Evolutionary conservation across 2,329 filamentous ascomycete species (phyloP).

Genomic region (Cyphellophora europaea): DNA sequence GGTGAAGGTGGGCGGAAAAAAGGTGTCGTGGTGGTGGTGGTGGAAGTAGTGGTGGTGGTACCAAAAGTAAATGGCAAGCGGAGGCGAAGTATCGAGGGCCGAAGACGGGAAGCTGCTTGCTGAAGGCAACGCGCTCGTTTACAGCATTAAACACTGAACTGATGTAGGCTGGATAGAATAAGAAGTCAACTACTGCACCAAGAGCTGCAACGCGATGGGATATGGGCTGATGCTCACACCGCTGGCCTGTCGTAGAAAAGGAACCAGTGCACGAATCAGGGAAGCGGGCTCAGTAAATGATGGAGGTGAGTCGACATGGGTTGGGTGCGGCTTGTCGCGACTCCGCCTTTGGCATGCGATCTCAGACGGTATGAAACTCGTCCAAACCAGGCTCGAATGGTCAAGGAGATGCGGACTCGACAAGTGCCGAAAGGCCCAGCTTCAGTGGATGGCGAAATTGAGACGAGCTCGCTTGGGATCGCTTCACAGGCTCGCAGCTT

Average conservation of each 20-base stretch:
- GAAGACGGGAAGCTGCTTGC: not conserved
- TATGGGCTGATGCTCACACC: too few species aligned
- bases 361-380: not conserved
- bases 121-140: not conserved
- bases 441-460: constrained; percentile 16
- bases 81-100: not conserved
- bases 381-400: not conserved
- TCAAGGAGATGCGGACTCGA: not conserved
- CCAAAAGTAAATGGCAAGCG: not conserved
- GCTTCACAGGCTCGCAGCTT: too few species aligned
- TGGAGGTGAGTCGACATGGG: too few species aligned
- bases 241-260: not conserved
- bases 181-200: not conserved
- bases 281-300: not conserved
- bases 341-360: too few species aligned
- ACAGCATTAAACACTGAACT: not conserved
- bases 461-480: constrained; percentile 18
- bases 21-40: too few species aligned
- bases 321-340: too few species aligned
- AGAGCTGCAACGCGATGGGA: too few species aligned
- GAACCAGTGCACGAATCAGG: not conserved
- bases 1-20: too few species aligned
- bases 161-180: too few species aligned
- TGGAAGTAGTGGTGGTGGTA: constrained; percentile 1
- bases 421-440: constrained; percentile 17